phyloP scores from a whole-genome alignment of 139 green algal species.

The Ettlia oleoabundans region DNA sequence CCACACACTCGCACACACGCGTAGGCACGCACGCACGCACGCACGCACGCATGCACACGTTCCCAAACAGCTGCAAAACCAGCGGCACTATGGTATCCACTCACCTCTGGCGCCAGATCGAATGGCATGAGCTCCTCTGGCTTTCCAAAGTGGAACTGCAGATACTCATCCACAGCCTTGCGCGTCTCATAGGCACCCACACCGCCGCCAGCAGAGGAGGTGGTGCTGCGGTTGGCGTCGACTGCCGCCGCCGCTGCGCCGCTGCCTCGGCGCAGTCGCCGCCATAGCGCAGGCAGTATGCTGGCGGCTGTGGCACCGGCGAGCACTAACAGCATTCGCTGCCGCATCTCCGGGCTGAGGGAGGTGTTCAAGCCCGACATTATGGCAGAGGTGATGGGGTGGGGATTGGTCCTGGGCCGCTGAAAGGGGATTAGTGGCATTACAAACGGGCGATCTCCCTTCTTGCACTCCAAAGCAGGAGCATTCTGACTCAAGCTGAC shows the following conservation, averaged over 20 bases:
- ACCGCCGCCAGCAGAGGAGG: constrained; percentile 30
- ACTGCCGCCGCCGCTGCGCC: neutral
- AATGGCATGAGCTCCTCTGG: constrained; percentile 48
- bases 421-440: too few relatives aligned
- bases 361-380: too few relatives aligned
- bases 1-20: too few relatives aligned
- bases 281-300: constrained; percentile 3
- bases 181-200: constrained; percentile 44
- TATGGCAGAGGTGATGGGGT: too few relatives aligned
- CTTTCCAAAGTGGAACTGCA: constrained; percentile 57
- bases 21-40: too few relatives aligned
- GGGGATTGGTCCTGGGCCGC: too few relatives aligned
- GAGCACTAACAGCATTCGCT: constrained; percentile 15
- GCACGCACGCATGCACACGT: too few relatives aligned
- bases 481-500: too few relatives aligned
- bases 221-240: constrained; percentile 6
- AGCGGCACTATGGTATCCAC: neutral
- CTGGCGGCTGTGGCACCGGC: constrained; percentile 1
- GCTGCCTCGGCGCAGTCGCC: neutral
- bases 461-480: too few relatives aligned
- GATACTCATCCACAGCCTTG: constrained; percentile 58
- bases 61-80: neutral
- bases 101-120: constrained; percentile 33
- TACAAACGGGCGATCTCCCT: too few relatives aligned
- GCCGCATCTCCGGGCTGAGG: neutral